Evolutionary conservation across 768 basidiomycete genomes (phyloP), one percentile per base, ranked within the genome.

Genomic region (Boletus huronensis): DNA sequence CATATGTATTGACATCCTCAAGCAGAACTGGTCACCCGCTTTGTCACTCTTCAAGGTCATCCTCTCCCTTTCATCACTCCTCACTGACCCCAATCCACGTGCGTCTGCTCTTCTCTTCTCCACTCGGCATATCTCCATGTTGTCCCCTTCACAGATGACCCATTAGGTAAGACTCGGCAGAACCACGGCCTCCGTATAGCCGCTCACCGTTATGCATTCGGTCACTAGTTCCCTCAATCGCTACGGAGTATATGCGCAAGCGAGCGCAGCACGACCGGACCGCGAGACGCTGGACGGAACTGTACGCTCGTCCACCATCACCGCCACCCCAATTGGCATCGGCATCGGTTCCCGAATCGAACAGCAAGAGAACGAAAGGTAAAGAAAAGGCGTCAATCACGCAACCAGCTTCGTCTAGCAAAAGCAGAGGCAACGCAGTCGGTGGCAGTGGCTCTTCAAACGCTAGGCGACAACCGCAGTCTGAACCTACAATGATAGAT

Each of bases 11-110:
- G 90, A 97, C 72, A 92, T 96, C 48, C 80, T 98, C 54, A 97
- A 98, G 74, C 81, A 84, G 64, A 89, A 91, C 64, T 98, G 94
- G 94, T 94, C 91, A 1, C 94, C 94, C 7, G 94, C 94, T 2
- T 72, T 98, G 21, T 95, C 93, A 3, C 76, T 98, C 45, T 94
- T 90, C 79, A 97, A 98, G 76, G 90, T 96, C 64, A 86, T 98
- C 72, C 82, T 98, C 19, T 95, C 93, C 26, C 80, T 98, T 5
- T 95, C 93, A 0, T 95, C 93, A 0, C 82, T 98, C 11, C 77
- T 98, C 47, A 94, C 93, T 11, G 94, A 97, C 62, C 94, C 94
- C 0, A 98, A 98, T 74, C 94, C 94, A 1, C 80, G 92, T 93
- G 67, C 56, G 90, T 77, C 32, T 25, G 1, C 34, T 54, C 29